These are phyloP conservation scores for Neotropicomus parvogracilis DNA, from an alignment of 1,284 basidiomycete species.

Conservation along the genomic window DNA sequence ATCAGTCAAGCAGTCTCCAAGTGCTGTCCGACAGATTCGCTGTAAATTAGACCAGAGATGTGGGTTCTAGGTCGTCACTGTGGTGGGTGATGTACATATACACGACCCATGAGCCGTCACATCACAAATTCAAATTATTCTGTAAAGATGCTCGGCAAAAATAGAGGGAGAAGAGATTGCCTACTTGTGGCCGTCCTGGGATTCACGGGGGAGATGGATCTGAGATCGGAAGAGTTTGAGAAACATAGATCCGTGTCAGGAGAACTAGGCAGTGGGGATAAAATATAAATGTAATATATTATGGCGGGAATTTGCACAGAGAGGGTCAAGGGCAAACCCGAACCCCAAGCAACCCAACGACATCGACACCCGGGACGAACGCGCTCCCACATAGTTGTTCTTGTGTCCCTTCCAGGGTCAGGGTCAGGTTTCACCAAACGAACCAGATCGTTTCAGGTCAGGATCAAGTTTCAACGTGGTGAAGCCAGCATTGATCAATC, in stretches of 20 bases:
- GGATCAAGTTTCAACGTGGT: too few relatives aligned
- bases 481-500: too few relatives aligned
- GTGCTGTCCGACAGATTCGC: too few relatives aligned
- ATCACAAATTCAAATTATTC: conserved; percentile 30
- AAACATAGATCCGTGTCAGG: conserved; percentile 33
- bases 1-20: too few relatives aligned
- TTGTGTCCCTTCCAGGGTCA: conserved; percentile 13
- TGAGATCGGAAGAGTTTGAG: conserved; percentile 30
- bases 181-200: conserved; percentile 29
- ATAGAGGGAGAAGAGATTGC: conserved; percentile 34
- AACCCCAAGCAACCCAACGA: conserved; percentile 13
- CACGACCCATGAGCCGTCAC: conserved; percentile 24
- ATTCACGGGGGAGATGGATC: conserved; percentile 35
- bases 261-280: conserved; percentile 24
- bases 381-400: conserved; percentile 29
- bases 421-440: conserved; percentile 14
- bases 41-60: too few relatives aligned
- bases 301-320: conserved; percentile 20
- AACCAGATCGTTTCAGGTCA: too few relatives aligned
- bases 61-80: too few relatives aligned
- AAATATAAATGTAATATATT: too few relatives aligned
- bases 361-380: conserved; percentile 21
- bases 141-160: conserved; percentile 29
- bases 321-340: conserved; percentile 10
- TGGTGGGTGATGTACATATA: too few relatives aligned